phyloP scores from a whole-genome alignment of 306 rosid species.

The Vicia villosa region DNA sequence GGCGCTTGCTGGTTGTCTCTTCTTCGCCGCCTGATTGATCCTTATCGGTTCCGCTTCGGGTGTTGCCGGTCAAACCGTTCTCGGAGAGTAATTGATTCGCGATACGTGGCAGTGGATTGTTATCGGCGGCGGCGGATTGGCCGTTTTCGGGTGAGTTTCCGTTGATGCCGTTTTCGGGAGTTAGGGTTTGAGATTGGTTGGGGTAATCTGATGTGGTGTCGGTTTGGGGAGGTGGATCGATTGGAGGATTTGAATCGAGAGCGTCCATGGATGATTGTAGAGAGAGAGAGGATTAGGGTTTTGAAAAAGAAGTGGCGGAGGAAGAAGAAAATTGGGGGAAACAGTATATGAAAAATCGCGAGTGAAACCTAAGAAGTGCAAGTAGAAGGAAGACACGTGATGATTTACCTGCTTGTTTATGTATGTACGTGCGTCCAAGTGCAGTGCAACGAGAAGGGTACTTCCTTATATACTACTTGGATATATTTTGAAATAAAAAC shows the following conservation, averaged over 20 bases:
- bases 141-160: slow-evolving; percentile 27
- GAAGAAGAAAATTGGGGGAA: background rate
- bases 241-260: slow-evolving; percentile 45
- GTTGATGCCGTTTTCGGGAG: slow-evolving; percentile 1
- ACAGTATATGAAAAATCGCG: too few species aligned
- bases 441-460: too few species aligned
- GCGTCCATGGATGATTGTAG: slow-evolving; percentile 56
- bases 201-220: background rate
- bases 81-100: slow-evolving; percentile 61
- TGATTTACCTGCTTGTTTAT: too few species aligned
- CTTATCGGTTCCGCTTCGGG: slow-evolving; percentile 80
- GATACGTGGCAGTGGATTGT: slow-evolving; percentile 36
- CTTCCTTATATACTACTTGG: too few species aligned
- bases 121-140: background rate
- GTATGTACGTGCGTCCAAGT: too few species aligned
- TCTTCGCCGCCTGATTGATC: slow-evolving; percentile 94
- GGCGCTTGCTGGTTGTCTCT: slow-evolving; percentile 80
- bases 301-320: background rate
- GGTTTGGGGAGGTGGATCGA: slow-evolving; percentile 13
- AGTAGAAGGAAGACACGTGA: too few species aligned
- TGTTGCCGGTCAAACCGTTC: slow-evolving; percentile 68
- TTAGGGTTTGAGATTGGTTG: slow-evolving; percentile 23
- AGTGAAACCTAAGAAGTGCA: background rate
- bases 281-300: slow-evolving; percentile 23
- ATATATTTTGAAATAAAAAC: too few species aligned